These are phyloP conservation scores for Spirogloea muscicola DNA, from an alignment of 139 green algal species.

Conservation along the genomic window DNA sequence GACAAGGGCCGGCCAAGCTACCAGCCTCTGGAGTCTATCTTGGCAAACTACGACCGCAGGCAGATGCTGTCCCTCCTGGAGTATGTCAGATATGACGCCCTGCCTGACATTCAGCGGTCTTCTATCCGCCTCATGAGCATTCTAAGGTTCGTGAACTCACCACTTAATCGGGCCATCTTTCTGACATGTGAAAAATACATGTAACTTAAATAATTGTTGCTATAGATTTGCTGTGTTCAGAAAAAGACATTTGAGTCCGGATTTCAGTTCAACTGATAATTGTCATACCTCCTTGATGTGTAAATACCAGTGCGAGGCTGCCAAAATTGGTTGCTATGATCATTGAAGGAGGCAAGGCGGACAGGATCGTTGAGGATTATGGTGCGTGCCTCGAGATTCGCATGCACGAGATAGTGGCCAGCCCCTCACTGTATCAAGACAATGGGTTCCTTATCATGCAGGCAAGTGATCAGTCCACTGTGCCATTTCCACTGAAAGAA, in stretches of 20 bases:
- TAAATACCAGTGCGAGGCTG: constrained; percentile 9
- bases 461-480: too few relatives aligned
- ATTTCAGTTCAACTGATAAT: too few relatives aligned
- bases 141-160: constrained; percentile 30
- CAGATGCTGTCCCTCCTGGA: constrained; percentile 34
- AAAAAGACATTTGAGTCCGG: too few relatives aligned
- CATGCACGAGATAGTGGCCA: background rate
- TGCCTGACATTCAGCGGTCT: constrained; percentile 18
- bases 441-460: constrained; percentile 29
- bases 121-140: constrained; percentile 38
- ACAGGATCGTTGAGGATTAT: constrained; percentile 18
- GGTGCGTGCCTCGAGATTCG: constrained; percentile 18
- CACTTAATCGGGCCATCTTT: too few relatives aligned
- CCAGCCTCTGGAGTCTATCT: constrained; percentile 15
- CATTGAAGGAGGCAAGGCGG: constrained; percentile 11
- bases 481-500: too few relatives aligned
- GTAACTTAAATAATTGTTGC: too few relatives aligned
- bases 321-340: constrained; percentile 31
- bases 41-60: constrained; percentile 19
- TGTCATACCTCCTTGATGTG: too few relatives aligned
- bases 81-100: constrained; percentile 31
- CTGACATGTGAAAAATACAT: too few relatives aligned
- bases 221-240: too few relatives aligned
- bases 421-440: background rate
- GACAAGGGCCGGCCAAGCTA: constrained; percentile 15